Evolutionary conservation across 148 eudicot species (phyloP).

Genomic region (Dysphania ambrosioides): DNA sequence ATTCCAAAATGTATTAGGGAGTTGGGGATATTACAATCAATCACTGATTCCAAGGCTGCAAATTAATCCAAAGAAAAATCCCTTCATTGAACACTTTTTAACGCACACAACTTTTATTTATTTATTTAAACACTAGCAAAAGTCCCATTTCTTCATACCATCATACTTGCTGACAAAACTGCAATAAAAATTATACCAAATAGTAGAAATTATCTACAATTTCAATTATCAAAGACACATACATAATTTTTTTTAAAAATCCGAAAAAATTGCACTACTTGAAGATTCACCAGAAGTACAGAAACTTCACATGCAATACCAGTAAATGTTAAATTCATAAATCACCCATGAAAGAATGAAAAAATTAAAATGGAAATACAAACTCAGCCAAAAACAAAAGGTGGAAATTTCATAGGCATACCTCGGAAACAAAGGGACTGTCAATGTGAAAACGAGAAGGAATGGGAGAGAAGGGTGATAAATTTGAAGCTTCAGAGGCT

Average conservation of each 20-base stretch:
- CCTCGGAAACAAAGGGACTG: conserved; percentile 64
- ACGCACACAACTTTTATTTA: too few species aligned
- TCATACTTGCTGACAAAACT: background rate
- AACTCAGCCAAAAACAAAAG: background rate
- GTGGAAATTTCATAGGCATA: conserved; percentile 17
- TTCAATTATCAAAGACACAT: too few species aligned
- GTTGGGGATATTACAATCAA: too few species aligned
- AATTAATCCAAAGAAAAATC: too few species aligned
- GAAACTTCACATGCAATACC: background rate
- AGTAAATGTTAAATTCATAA: background rate
- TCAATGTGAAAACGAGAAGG: conserved; percentile 23
- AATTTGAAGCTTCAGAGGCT: conserved; percentile 24
- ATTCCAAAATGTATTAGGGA: too few species aligned
- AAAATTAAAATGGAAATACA: background rate
- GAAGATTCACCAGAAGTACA: background rate
- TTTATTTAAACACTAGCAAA: too few species aligned
- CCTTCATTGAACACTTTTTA: too few species aligned
- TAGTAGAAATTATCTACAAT: too few species aligned
- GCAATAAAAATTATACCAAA: too few species aligned
- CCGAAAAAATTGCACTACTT: background rate
- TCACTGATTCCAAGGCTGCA: too few species aligned
- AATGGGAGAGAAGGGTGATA: conserved; percentile 22
- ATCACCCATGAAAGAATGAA: background rate
- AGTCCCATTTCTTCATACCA: background rate
- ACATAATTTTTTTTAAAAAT: too few species aligned